Percentiles rank a stretch among this genome's conserved stretches.
Evolutionary conservation across 176 grass and related monocot species (phyloP).

Genomic region (Oryza longistaminata): DNA sequence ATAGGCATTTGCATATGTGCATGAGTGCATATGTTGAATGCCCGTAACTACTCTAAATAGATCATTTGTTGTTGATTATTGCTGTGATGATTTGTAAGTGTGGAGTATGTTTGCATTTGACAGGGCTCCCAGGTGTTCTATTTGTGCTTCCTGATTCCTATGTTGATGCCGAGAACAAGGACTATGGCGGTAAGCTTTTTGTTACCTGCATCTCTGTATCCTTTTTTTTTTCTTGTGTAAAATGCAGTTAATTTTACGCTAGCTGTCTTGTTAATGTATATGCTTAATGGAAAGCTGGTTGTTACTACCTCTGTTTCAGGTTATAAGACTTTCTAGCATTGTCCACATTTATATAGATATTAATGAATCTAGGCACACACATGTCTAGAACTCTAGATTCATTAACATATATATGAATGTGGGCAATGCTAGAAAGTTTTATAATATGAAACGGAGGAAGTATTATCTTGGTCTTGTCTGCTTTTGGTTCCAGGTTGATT

Average conservation of each 20-base stretch:
- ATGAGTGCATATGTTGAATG: background rate
- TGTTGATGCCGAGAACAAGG: slow-evolving; percentile 97
- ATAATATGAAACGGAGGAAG: too few relatives aligned
- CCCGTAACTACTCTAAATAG: background rate
- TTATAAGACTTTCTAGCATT: too few relatives aligned
- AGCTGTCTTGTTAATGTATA: background rate
- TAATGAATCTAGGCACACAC: too few relatives aligned
- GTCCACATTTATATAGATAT: too few relatives aligned
- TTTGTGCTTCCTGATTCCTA: slow-evolving; percentile 99
- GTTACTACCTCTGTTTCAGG: background rate
- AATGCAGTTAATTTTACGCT: background rate
- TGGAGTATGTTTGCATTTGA: slow-evolving; percentile 24
- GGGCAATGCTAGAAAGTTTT: too few relatives aligned
- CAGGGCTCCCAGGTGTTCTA: slow-evolving; percentile 83
- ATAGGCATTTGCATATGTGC: slow-evolving; percentile 4
- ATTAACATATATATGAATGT: too few relatives aligned
- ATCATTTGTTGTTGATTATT: background rate
- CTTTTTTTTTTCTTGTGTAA: background rate
- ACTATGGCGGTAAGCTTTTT: slow-evolving; percentile 79
- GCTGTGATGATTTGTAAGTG: background rate
- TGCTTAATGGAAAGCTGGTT: background rate
- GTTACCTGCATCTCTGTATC: background rate
- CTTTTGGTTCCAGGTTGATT: background rate
- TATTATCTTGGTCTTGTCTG: background rate
- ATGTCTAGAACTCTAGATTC: too few relatives aligned